phyloP scores from a whole-genome alignment of 2,329 filamentous ascomycete genomes.

The Fonsecaea erecta region DNA sequence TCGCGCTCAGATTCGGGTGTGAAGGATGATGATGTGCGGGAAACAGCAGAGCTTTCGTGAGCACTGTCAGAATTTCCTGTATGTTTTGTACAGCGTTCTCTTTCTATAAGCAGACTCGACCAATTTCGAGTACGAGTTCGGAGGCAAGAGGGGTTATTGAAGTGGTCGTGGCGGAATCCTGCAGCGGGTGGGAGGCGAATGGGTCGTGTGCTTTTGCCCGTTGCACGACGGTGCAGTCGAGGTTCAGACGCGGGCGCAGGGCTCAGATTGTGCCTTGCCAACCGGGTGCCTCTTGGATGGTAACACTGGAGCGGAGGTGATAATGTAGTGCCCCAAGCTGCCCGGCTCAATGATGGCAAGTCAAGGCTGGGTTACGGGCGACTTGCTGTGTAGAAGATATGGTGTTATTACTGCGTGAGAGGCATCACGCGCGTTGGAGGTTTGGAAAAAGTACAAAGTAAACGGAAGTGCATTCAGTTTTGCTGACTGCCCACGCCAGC shows the following conservation, averaged over 20 bases:
- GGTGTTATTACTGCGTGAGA: background rate
- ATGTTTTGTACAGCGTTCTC: constrained; percentile 1
- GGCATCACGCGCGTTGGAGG: background rate
- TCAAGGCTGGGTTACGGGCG: background rate
- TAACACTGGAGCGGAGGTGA: background rate
- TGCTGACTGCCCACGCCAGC: constrained; percentile 4
- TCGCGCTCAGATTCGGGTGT: background rate
- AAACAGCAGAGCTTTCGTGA: background rate
- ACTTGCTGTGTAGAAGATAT: background rate
- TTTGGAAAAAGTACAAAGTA: background rate
- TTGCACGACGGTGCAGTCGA: constrained; percentile 24
- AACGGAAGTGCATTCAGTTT: background rate
- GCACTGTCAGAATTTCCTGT: background rate
- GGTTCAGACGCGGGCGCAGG: constrained; percentile 6
- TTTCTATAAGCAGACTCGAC: background rate
- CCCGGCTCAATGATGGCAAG: background rate
- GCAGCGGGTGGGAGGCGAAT: constrained; percentile 11
- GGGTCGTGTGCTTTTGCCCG: background rate
- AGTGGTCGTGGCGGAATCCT: constrained; percentile 4
- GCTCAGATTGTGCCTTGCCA: constrained; percentile 10
- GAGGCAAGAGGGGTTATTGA: constrained; percentile 3
- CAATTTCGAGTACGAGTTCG: background rate
- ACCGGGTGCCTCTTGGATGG: constrained; percentile 2
- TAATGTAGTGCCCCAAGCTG: background rate
- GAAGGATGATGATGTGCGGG: background rate